phyloP scores from a whole-genome alignment of 2,329 filamentous ascomycete genomes.

The Talaromyces sp. region DNA sequence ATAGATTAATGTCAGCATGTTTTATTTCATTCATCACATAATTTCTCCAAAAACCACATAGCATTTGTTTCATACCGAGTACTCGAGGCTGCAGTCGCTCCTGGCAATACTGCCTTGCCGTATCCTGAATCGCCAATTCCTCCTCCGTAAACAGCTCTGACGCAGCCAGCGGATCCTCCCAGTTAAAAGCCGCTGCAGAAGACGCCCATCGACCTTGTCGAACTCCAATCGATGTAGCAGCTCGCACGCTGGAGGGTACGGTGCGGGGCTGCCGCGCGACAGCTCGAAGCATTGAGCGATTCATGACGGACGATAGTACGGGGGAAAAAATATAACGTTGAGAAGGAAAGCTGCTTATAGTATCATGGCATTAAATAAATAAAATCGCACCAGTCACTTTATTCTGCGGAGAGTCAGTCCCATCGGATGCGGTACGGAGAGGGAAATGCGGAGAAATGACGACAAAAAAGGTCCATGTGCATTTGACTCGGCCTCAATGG shows the following conservation, averaged over 20 bases:
- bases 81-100: slow-evolving; percentile 81
- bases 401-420: not conserved
- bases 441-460: not conserved
- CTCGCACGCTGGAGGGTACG: slow-evolving; percentile 14
- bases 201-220: slow-evolving; percentile 24
- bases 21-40: not conserved
- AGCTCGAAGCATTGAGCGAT: slow-evolving; percentile 25
- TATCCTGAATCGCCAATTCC: slow-evolving; percentile 82
- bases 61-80: slow-evolving; percentile 55
- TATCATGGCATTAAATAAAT: not conserved
- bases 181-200: slow-evolving; percentile 62
- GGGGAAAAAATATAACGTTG: not conserved
- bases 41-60: not conserved
- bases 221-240: slow-evolving; percentile 11
- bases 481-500: not conserved
- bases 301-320: slow-evolving; percentile 19
- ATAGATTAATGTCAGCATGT: not conserved
- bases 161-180: slow-evolving; percentile 79
- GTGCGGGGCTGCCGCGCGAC: slow-evolving; percentile 22
- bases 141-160: slow-evolving; percentile 80
- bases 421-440: not conserved
- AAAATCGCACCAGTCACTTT: too few species aligned
- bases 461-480: not conserved
- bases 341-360: not conserved
- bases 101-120: slow-evolving; percentile 89